These are phyloP conservation scores for Tarenaya hassleriana DNA, from an alignment of 345 rosid genomes.

Conservation along the genomic window DNA sequence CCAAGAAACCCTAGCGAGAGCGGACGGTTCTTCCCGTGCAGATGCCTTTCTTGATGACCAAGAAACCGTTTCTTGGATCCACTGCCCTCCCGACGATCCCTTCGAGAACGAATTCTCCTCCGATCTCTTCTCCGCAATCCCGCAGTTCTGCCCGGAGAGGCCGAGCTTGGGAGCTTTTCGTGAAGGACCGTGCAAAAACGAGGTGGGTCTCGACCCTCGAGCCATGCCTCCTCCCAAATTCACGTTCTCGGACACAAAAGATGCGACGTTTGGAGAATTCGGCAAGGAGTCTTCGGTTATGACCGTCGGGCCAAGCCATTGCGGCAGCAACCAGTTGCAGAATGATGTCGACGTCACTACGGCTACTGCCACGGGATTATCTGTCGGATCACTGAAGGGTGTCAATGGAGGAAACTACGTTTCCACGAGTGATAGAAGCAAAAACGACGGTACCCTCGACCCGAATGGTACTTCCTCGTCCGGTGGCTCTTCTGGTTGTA, in stretches of 20 bases:
- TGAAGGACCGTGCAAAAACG: constrained; percentile 23
- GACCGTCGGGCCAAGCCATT: constrained; percentile 61
- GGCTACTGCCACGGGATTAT: constrained; percentile 34
- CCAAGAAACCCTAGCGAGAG: constrained; percentile 13
- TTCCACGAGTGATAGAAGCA: constrained; percentile 29
- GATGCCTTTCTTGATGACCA: constrained; percentile 36
- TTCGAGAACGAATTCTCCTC: constrained; percentile 53
- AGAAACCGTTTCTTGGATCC: constrained; percentile 62
- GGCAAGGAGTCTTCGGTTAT: constrained; percentile 42
- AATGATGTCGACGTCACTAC: constrained; percentile 37
- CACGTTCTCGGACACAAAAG: constrained; percentile 29
- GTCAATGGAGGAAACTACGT: constrained; percentile 19
- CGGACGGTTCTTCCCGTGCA: not conserved
- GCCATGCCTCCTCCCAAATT: constrained; percentile 44
- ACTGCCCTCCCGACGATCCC: constrained; percentile 48
- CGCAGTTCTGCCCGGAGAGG: constrained; percentile 1
- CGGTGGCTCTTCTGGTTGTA: constrained; percentile 49
- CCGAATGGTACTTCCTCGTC: constrained; percentile 51
- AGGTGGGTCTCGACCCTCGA: constrained; percentile 29
- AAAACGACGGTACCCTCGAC: constrained; percentile 38
- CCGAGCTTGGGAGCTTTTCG: constrained; percentile 7
- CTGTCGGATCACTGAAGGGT: constrained; percentile 25
- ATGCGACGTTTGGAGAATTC: constrained; percentile 15
- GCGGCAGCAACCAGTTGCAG: constrained; percentile 46
- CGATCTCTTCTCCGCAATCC: constrained; percentile 32